A percentile compares a stretch with the other conserved stretches of the same genome.
Conservation (phyloP, 768 basidiomycete genomes). For the Daedaleopsis sinensis region DNA sequence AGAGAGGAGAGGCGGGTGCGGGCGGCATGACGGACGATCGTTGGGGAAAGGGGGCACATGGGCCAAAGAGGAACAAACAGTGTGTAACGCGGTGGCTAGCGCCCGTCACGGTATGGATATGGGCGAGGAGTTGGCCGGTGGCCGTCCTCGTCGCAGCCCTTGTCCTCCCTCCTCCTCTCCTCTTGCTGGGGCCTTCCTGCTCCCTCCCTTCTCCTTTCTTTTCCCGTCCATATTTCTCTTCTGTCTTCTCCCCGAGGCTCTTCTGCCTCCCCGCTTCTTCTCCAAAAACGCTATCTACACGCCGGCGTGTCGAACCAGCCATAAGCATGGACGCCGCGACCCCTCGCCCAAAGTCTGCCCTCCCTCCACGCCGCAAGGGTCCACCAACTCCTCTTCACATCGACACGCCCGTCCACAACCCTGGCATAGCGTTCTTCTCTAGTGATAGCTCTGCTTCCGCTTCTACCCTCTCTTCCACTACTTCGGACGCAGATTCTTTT, state of each 20-base stretch:
- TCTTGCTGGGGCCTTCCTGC: conserved; percentile 6
- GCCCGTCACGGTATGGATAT: conserved; percentile 8
- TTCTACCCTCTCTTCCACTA: conserved; percentile 54
- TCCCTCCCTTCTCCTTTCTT: conserved; percentile 10
- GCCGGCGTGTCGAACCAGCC: conserved; percentile 44
- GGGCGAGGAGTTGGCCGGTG: neutral
- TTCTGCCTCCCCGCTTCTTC: conserved; percentile 2
- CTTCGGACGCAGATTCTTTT: conserved; percentile 56
- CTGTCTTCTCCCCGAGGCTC: conserved; percentile 3
- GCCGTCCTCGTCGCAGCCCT: conserved; percentile 3
- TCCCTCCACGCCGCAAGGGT: conserved; percentile 48
- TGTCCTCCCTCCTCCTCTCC: conserved; percentile 15
- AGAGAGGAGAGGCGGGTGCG: neutral
- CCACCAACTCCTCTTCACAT: conserved; percentile 62
- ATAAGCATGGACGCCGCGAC: conserved; percentile 38
- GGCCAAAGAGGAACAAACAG: conserved; percentile 21
- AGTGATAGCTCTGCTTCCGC: conserved; percentile 46
- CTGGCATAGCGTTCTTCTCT: conserved; percentile 52
- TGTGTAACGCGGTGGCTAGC: conserved; percentile 2
- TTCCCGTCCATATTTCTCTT: conserved; percentile 23
- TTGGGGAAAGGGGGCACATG: neutral
- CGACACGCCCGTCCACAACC: conserved; percentile 50
- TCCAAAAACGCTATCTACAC: conserved; percentile 36
- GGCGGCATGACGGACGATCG: neutral
- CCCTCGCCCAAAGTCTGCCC: conserved; percentile 32